These are phyloP conservation scores for Colletotrichum sidae DNA, from an alignment of 2,329 filamentous ascomycete species.

Conservation along the genomic window DNA sequence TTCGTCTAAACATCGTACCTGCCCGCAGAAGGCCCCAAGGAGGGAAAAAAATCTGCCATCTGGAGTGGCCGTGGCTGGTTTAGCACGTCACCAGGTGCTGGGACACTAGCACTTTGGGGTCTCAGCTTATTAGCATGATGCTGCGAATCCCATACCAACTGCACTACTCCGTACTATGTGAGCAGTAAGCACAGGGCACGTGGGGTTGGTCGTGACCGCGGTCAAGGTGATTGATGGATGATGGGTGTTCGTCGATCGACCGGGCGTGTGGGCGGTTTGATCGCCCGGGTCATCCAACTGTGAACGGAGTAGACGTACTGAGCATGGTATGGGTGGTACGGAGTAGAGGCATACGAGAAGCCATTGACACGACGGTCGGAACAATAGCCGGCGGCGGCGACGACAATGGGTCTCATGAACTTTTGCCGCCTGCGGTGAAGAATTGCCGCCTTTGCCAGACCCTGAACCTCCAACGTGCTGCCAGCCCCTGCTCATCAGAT, in stretches of 20 bases:
- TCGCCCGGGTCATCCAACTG: no score
- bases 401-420: not conserved
- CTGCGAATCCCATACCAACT: constrained; percentile 1
- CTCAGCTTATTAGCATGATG: constrained; percentile 19
- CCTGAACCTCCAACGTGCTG: not conserved
- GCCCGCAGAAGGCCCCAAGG: not conserved
- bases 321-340: no score
- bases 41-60: constrained; percentile 16
- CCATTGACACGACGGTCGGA: no score
- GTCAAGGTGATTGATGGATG: constrained; percentile 3
- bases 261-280: constrained; percentile 7
- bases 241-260: constrained; percentile 5
- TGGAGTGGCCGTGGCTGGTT: constrained; percentile 30
- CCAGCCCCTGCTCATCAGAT: constrained; percentile 11
- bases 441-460: constrained; percentile 27
- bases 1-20: not conserved
- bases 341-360: not conserved
- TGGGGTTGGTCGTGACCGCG: not conserved
- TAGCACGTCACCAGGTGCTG: constrained; percentile 24
- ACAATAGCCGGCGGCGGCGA: not conserved
- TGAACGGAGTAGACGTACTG: no score
- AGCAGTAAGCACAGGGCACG: not conserved
- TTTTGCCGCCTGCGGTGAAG: constrained; percentile 22
- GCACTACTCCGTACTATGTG: not conserved
- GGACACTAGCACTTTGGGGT: constrained; percentile 14